phyloP scores from a whole-genome alignment of 2,329 filamentous ascomycete genomes.

The Calonectria pauciramosa region DNA sequence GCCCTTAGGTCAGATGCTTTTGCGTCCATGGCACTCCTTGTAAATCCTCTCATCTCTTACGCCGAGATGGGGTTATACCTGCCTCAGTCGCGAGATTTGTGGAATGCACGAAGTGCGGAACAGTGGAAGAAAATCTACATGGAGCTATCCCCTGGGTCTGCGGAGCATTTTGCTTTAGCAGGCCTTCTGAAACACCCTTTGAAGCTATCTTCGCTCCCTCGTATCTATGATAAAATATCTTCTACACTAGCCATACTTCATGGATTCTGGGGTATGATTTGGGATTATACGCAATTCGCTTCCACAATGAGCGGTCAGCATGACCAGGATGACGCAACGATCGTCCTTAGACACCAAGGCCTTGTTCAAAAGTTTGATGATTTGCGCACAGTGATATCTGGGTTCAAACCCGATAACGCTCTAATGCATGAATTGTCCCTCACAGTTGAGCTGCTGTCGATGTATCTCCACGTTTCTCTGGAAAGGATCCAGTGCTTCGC shows the following conservation, averaged over 20 bases:
- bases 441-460: background rate
- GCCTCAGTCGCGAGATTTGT: background rate
- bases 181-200: background rate
- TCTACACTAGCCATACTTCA: background rate
- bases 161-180: background rate
- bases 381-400: background rate
- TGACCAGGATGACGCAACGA: background rate
- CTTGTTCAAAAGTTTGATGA: background rate
- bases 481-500: background rate
- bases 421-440: background rate
- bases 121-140: background rate
- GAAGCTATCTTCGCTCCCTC: background rate
- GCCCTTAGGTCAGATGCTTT: background rate
- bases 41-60: background rate
- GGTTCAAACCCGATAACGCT: background rate
- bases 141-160: background rate
- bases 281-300: background rate
- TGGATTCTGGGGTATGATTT: background rate
- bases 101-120: background rate
- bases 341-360: background rate
- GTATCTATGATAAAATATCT: background rate
- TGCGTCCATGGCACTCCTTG: background rate
- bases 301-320: background rate
- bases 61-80: background rate
- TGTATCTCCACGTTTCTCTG: background rate